These are phyloP conservation scores for Sporisorium graminicola DNA, from an alignment of 1,284 basidiomycete species.

Conservation along the genomic window DNA sequence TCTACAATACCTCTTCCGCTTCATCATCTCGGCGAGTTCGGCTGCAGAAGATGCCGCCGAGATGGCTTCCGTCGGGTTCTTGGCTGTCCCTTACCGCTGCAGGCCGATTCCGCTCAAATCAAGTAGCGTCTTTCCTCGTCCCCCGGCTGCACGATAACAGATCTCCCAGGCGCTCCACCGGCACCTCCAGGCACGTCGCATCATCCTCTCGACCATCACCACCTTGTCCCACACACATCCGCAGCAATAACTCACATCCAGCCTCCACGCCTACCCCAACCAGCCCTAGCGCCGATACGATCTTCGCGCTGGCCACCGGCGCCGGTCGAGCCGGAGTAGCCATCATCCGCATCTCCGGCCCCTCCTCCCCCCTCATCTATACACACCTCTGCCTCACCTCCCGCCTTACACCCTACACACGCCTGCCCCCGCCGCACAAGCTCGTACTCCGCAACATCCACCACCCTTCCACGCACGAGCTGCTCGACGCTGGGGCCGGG, in stretches of 20 bases:
- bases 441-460: slow-evolving; percentile 79
- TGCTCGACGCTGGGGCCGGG: slow-evolving; percentile 80
- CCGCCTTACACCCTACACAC: not conserved
- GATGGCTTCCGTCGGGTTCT: not conserved
- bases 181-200: not conserved
- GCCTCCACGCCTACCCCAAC: not conserved
- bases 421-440: slow-evolving; percentile 75
- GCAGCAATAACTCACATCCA: not conserved
- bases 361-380: slow-evolving; percentile 77
- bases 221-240: not conserved
- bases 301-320: slow-evolving; percentile 87
- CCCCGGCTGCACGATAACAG: not conserved
- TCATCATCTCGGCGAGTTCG: not conserved
- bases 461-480: slow-evolving; percentile 76
- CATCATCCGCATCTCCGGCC: slow-evolving; percentile 84
- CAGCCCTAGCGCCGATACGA: slow-evolving; percentile 73
- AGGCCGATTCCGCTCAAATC: not conserved
- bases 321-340: slow-evolving; percentile 84
- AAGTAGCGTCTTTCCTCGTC: not conserved
- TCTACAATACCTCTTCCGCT: no score
- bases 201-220: not conserved
- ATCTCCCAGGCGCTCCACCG: not conserved
- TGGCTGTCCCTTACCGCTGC: not conserved
- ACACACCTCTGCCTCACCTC: slow-evolving; percentile 73
- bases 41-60: not conserved